phyloP scores from a whole-genome alignment of 768 basidiomycete species.

The Collybia nuda region DNA sequence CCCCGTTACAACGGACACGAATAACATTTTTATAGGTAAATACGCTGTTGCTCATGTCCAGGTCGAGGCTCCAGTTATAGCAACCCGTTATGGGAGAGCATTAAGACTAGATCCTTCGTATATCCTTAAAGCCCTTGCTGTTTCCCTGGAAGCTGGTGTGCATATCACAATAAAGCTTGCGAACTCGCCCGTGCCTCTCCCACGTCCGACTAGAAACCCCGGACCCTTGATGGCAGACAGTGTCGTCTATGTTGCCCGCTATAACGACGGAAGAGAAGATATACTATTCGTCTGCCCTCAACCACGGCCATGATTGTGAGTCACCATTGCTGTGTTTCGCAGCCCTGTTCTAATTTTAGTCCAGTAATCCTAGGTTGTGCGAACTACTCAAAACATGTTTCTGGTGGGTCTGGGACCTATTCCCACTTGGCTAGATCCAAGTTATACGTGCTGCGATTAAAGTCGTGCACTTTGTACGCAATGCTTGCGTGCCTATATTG shows the following conservation, averaged over 20 bases:
- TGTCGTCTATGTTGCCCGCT: constrained; percentile 13
- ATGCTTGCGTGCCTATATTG: too few relatives aligned
- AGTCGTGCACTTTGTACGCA: too few relatives aligned
- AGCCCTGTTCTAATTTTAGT: too few relatives aligned
- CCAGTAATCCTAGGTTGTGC: not conserved
- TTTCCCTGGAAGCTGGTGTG: constrained; percentile 37
- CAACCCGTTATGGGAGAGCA: constrained; percentile 29
- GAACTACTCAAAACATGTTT: not conserved
- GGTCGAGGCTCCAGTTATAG: constrained; percentile 30
- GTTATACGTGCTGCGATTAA: not conserved
- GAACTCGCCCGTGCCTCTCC: constrained; percentile 9
- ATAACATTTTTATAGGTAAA: constrained; percentile 16
- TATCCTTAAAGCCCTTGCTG: constrained; percentile 35
- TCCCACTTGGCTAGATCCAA: not conserved
- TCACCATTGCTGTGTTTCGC: too few relatives aligned
- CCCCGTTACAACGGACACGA: not conserved
- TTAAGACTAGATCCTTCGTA: constrained; percentile 30
- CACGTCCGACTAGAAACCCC: constrained; percentile 1
- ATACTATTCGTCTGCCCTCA: constrained; percentile 1
- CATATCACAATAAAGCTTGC: constrained; percentile 31
- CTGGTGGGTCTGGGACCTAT: too few relatives aligned
- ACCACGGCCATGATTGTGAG: not conserved
- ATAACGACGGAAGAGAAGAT: constrained; percentile 10
- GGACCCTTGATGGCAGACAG: constrained; percentile 1
- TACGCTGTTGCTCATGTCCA: constrained; percentile 35